Evolutionary conservation across 2,329 filamentous ascomycete species (phyloP), one percentile per base, ranked within the genome.

Genomic region (Emergomyces orientalis): DNA sequence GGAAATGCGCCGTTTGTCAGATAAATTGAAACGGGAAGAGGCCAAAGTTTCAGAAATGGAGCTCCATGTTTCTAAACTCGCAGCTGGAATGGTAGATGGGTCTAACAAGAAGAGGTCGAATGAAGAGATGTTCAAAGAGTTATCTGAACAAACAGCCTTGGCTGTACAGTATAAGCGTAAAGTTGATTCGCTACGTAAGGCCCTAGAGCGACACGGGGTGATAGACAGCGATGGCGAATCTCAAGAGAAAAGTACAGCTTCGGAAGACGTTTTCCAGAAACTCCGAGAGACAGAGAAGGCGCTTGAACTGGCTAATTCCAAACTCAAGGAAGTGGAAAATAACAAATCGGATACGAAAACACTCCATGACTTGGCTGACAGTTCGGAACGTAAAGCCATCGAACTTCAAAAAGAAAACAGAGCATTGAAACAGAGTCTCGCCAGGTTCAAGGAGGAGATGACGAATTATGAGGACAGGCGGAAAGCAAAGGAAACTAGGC

Each of bases 1-100:
- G 2, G 81, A 86, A 68, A 81, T 81, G 22, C 76, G 76, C 19
- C 80, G 82, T 60, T 70, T 86, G 49, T 72, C 76, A 27, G 79
- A 80, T 41, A 79, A 82, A 66, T 75, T 86, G 14, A 77, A 77
- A 63, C 76, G 80, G 60, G 82, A 86, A 65, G 74, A 78, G 60
- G 70, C 71, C 27, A 78, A 75, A 65, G 76, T 78, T 30, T 69
- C 73, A 7, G 74, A 75, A 49, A 78, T 79, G 76, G 77, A 79
- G 65, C 70, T 70, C 8, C 76, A 74, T 61, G 75, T 79, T 19
- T 72, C 76, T 25, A 73, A 74, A 9, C 71, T 79, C 60, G 77
- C 77, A 7, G 74, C 76, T 37, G 72, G 72, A 0, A 76, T 77
- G 72, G 71, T 72, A 9, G 70, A 67, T 6, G 69, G 72, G 32